Percentiles rank a stretch among this genome's conserved stretches.
phyloP scores from a whole-genome alignment of 2,329 filamentous ascomycete species.

The Metarhizium robertsii region DNA sequence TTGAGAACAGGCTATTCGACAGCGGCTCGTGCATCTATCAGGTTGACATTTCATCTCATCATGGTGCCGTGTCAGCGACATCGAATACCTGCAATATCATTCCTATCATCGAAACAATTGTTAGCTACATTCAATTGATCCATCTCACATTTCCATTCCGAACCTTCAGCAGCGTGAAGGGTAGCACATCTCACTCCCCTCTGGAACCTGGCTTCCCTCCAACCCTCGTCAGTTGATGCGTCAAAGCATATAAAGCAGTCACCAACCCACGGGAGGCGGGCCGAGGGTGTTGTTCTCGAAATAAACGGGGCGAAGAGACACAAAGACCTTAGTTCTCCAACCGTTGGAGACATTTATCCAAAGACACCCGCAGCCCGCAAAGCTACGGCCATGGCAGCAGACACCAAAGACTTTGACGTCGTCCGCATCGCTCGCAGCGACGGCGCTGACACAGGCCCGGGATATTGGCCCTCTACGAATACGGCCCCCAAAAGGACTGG shows the following conservation, averaged over 20 bases:
- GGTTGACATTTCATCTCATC: not conserved
- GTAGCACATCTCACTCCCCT: not conserved
- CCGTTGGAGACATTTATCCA: not conserved
- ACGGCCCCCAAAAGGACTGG: conserved; percentile 20
- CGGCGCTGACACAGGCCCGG: conserved; percentile 33
- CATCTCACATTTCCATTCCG: not conserved
- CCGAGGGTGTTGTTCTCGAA: not conserved
- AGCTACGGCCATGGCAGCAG: conserved; percentile 15
- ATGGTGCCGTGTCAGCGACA: not conserved
- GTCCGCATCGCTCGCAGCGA: conserved; percentile 35
- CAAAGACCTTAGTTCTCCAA: not conserved
- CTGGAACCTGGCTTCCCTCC: not conserved
- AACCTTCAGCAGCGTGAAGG: not conserved
- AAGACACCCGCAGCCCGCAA: not conserved
- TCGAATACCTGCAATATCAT: not conserved
- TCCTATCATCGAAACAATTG: not conserved
- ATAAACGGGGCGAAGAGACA: not conserved
- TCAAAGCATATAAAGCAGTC: not conserved
- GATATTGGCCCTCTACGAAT: conserved; percentile 31
- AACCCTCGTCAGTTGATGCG: not conserved
- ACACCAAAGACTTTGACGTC: conserved; percentile 30
- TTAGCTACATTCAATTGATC: not conserved
- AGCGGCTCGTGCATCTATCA: not conserved
- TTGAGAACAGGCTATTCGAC: not conserved
- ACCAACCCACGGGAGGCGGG: not conserved